These are phyloP conservation scores for Spathaspora boniae DNA, from an alignment of 805 yeast species.

Conservation along the genomic window DNA sequence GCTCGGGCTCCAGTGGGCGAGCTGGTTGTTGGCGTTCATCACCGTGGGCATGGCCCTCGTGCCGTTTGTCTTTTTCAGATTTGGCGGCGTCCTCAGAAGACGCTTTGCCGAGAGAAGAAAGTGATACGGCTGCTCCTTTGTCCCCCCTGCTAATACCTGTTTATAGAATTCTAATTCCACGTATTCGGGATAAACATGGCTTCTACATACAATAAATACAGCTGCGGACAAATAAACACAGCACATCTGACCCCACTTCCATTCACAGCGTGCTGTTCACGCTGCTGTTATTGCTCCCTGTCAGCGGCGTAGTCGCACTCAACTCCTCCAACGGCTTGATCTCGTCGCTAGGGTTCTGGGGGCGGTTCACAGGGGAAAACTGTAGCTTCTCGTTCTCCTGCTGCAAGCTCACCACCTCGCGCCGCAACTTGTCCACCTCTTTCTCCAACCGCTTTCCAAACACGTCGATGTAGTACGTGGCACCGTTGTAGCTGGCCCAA, in stretches of 20 bases:
- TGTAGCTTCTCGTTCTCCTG: constrained; percentile 19
- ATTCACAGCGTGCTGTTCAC: too few relatives aligned
- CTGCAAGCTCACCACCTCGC: constrained; percentile 68
- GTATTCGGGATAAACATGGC: too few relatives aligned
- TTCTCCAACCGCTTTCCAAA: constrained; percentile 88
- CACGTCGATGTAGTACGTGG: constrained; percentile 87
- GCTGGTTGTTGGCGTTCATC: constrained; percentile 73
- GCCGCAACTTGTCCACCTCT: constrained; percentile 69
- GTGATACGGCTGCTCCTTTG: constrained; percentile 55
- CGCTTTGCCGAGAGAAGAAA: constrained; percentile 64
- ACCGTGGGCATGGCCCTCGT: constrained; percentile 71
- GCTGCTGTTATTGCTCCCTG: too few relatives aligned
- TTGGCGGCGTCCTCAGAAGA: constrained; percentile 62
- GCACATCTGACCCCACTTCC: too few relatives aligned
- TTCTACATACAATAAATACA: too few relatives aligned
- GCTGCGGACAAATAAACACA: too few relatives aligned
- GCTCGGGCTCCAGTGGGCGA: constrained; percentile 77
- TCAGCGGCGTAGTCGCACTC: too few relatives aligned
- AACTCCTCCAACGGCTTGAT: constrained; percentile 5
- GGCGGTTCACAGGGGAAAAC: constrained; percentile 15
- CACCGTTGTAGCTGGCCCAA: constrained; percentile 87
- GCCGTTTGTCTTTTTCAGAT: constrained; percentile 69
- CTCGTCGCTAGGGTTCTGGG: constrained; percentile 10
- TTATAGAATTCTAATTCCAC: too few relatives aligned
- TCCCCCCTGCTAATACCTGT: too few relatives aligned